These are phyloP conservation scores for Lachnellula suecica DNA, from an alignment of 2,329 filamentous ascomycete genomes.

Conservation along the genomic window DNA sequence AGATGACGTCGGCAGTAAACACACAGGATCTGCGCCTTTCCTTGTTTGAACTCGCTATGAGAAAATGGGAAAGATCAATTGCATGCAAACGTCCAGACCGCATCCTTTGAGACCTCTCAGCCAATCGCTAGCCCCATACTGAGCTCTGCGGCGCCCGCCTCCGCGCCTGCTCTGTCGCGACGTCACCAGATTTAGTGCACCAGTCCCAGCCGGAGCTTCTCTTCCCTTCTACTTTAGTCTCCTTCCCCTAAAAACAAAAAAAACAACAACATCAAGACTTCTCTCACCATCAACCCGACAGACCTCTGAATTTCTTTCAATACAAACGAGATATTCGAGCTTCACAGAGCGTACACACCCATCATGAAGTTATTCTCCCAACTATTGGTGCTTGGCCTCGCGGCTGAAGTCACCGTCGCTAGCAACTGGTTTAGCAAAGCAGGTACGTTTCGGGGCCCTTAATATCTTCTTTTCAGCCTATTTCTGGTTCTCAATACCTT, in stretches of 20 bases:
- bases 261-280: not conserved
- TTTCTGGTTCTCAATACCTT: slow-evolving; percentile 2
- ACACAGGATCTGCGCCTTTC: not conserved
- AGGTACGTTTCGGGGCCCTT: slow-evolving; percentile 55
- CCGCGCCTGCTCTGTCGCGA: not conserved
- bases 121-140: not conserved
- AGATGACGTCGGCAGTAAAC: not conserved
- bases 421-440: slow-evolving; percentile 86
- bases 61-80: not conserved
- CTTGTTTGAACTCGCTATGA: not conserved
- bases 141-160: not conserved
- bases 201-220: not conserved
- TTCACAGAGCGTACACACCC: slow-evolving; percentile 6
- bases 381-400: slow-evolving; percentile 69
- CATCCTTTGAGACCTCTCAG: no score
- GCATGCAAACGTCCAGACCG: not conserved
- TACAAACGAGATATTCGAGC: not conserved
- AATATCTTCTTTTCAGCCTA: slow-evolving; percentile 4
- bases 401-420: slow-evolving; percentile 67
- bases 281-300: not conserved
- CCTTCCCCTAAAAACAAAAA: no score
- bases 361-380: slow-evolving; percentile 78
- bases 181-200: not conserved
- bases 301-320: not conserved
- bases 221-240: not conserved